phyloP scores from a whole-genome alignment of 495 filamentous ascomycete species.

The Podospora tetraspora region DNA sequence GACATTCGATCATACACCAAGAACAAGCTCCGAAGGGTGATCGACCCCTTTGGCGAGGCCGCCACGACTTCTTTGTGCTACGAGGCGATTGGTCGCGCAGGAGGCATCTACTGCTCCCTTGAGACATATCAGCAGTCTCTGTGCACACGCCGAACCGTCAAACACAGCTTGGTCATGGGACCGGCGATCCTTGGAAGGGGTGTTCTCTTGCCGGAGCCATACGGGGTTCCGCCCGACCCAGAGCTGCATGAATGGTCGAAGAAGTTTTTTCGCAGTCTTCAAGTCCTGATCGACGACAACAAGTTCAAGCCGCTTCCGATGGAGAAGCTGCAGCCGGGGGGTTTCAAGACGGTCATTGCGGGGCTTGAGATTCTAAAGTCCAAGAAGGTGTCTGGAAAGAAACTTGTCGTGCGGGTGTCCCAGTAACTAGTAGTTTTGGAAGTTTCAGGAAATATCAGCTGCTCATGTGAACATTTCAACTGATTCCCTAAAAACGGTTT shows the following conservation, averaged over 20 bases:
- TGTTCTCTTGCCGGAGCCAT: conserved; percentile 7
- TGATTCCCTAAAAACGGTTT: too few relatives aligned
- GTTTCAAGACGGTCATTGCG: neutral
- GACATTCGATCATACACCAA: conserved; percentile 38
- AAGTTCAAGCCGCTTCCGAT: conserved; percentile 8
- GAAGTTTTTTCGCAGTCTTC: conserved; percentile 5
- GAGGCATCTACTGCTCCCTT: conserved; percentile 23
- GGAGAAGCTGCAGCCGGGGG: conserved; percentile 1
- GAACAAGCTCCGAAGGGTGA: conserved; percentile 31
- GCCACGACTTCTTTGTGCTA: conserved; percentile 19
- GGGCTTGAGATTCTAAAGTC: neutral
- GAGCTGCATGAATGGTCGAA: conserved; percentile 16
- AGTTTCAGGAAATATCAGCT: neutral
- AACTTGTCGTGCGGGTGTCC: neutral
- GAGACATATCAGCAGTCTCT: conserved; percentile 17
- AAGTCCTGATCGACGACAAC: conserved; percentile 4
- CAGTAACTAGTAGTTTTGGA: neutral
- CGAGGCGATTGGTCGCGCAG: conserved; percentile 19
- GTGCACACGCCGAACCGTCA: conserved; percentile 15
- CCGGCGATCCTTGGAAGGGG: conserved; percentile 9
- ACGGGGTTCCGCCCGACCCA: conserved; percentile 9
- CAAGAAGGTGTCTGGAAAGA: conserved; percentile 1
- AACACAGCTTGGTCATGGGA: conserved; percentile 14
- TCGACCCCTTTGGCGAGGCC: conserved; percentile 40
- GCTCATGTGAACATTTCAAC: too few relatives aligned